Evolutionary conservation across 1,139 yeast species (phyloP).

Genomic region (Taphrina confusa): DNA sequence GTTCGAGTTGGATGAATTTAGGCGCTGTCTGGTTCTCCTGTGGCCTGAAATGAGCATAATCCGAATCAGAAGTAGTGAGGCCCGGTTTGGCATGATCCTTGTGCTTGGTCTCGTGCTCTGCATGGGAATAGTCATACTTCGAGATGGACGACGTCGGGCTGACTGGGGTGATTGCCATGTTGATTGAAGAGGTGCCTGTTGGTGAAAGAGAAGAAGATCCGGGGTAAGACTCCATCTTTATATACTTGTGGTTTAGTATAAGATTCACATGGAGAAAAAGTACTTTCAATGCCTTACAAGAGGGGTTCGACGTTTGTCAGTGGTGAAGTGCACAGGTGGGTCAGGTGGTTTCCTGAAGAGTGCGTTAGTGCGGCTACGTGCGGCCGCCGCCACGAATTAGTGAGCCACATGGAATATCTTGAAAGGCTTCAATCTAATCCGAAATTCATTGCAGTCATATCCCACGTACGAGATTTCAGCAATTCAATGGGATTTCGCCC

Average conservation of each 20-base stretch:
- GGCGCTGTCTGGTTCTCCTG: slow-evolving; percentile 34
- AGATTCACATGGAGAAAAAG: background rate
- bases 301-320: too few relatives aligned
- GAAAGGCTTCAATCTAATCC: too few relatives aligned
- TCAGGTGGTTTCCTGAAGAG: background rate
- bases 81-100: background rate
- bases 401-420: slow-evolving; percentile 8
- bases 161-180: slow-evolving; percentile 7
- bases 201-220: slow-evolving; percentile 2
- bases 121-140: slow-evolving; percentile 20
- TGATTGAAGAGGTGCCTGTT: background rate
- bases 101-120: slow-evolving; percentile 14
- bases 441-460: too few relatives aligned
- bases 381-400: background rate
- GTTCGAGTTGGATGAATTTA: slow-evolving; percentile 33
- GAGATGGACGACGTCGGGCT: slow-evolving; percentile 10
- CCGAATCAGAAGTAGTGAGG: slow-evolving; percentile 1
- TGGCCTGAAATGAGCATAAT: slow-evolving; percentile 29
- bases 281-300: too few relatives aligned
- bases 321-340: background rate
- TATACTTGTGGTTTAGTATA: background rate
- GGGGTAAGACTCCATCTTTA: slow-evolving; percentile 7
- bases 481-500: too few relatives aligned
- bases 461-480: too few relatives aligned
- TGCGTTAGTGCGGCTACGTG: too few relatives aligned